Conservation (phyloP, 441 rosid species). For the Euphorbia schlechtendalii region DNA sequence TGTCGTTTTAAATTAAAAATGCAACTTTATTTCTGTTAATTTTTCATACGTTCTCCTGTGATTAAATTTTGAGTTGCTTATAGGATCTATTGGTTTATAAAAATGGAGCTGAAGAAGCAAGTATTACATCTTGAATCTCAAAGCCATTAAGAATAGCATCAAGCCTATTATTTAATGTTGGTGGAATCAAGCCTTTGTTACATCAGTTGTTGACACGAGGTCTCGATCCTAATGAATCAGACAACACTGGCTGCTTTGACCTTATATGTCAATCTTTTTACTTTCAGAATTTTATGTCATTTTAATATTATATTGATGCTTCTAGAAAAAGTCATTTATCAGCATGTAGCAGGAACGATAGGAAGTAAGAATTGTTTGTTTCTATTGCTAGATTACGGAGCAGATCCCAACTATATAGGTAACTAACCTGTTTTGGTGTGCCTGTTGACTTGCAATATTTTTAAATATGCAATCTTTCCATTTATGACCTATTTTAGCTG, state of each 20-base stretch:
- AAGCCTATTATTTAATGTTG: slow-evolving; percentile 9
- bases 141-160: background rate
- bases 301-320: background rate
- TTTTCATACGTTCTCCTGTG: slow-evolving; percentile 1
- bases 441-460: too few species aligned
- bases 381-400: slow-evolving; percentile 48
- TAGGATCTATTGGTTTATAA: slow-evolving; percentile 60
- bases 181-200: slow-evolving; percentile 54
- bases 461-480: too few species aligned
- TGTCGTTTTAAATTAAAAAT: background rate
- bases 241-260: slow-evolving; percentile 25
- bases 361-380: slow-evolving; percentile 52
- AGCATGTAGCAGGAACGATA: slow-evolving; percentile 78
- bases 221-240: background rate
- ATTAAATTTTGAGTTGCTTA: slow-evolving; percentile 11
- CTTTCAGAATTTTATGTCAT: background rate
- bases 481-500: too few species aligned
- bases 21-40: background rate
- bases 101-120: slow-evolving; percentile 54
- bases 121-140: slow-evolving; percentile 16
- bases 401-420: slow-evolving; percentile 65
- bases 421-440: background rate
- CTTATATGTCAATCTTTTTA: slow-evolving; percentile 31
- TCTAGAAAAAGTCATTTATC: background rate
- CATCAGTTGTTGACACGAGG: slow-evolving; percentile 36